Base-by-base conservation (phyloP, 257 asterid genomes). In the Solanum etuberosum region DNA sequence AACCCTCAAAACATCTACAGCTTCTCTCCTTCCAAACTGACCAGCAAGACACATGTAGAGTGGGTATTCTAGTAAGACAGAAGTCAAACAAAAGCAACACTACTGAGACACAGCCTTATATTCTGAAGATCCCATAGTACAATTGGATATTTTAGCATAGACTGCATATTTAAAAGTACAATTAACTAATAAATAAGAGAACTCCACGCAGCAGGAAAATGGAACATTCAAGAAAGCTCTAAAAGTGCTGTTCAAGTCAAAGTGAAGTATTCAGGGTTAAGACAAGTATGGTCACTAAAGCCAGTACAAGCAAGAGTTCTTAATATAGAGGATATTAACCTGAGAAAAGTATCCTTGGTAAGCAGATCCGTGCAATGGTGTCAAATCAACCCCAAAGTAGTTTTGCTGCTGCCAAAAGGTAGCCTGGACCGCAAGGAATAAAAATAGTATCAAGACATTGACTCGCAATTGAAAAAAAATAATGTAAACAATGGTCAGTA, bases 391-490 rank as follows among this genome's bases (percentile, higher is more conserved):
- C 85, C 98, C 98, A 82, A 94, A 97, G 87, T 96, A 97, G 87
- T 96, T 96, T 88, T 95, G 96, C 88, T 97, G 99, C 93, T 96
- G 99, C 99, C 99, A 97, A 90, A 97, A 97, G 88, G 96, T 93
- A 88, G 99, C 98, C 99, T 97, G 93, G 40, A 90, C 63, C 46
- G 89, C 82, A 90, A 88, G 68, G 43, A 90, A 82, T 84, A 87
- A 88, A 54, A 88, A 87, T 42, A 89, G 88, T 6, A 76, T 84
- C 38, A 78, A 87, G 51, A 59, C 15, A 72, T 46, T 48, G 85
- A 27, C 85, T 48, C 18, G 11, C 42, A 27, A 32, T 46, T 9
- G 38, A 9, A 77, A 73, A 32, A 76, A n/a, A 9, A 77, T 8
- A 43, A 78, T 25, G 40, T 27, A 27, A 78, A 43, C 16, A 9